Base-by-base conservation (phyloP, 140 eudicot species). In the Oenanthe javanica region DNA sequence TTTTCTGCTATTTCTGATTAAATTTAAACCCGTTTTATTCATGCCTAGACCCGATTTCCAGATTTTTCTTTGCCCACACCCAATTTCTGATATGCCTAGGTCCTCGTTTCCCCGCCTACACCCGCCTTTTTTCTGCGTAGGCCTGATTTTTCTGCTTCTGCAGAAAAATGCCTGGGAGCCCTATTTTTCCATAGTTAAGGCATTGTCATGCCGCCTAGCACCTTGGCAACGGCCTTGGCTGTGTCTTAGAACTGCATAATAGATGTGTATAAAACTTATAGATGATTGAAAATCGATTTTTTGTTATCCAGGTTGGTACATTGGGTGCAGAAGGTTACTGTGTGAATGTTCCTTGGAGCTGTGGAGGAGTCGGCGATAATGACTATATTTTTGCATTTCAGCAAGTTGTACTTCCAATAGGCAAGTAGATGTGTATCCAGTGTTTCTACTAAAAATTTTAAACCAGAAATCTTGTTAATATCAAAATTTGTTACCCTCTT, bases 281-380 rank as follows among this genome's bases (percentile, higher is more conserved):
- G 25, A 61, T 61, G 9, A 61, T 61, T 61, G 36, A 61, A 63
- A 23, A n/a, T 63, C 9, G 6, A 9, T 6, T 21, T n/a, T 49
- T 84, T 42, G 46, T 83, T 47, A 57, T 81, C 47, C 89, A 95
- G 99, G 93, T 95, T 84, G 99, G 99, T 43, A 87, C 85, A 75
- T 87, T 82, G 89, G 97, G 97, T 82, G 99, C 96, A 57, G 96
- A 95, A 91, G 99, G 99, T 45, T 95, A 79, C 79, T 95, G 99
- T 85, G 99, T 95, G 72, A 95, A 95, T 86, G 84, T 95, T 81
- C 99, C 99, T 16, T 95, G 99, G 99, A 89, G 97, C 81, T 87
- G 96, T 45, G 99, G 97, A 47, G 97, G 97, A 79, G 97, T 95
- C 57, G 96, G 99, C 4, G 97, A 95, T 81, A 92, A 92, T 84